A percentile compares a stretch with the other conserved stretches of the same genome.
phyloP scores from a whole-genome alignment of 2,329 filamentous ascomycete species.

The Monosporascus sp. region DNA sequence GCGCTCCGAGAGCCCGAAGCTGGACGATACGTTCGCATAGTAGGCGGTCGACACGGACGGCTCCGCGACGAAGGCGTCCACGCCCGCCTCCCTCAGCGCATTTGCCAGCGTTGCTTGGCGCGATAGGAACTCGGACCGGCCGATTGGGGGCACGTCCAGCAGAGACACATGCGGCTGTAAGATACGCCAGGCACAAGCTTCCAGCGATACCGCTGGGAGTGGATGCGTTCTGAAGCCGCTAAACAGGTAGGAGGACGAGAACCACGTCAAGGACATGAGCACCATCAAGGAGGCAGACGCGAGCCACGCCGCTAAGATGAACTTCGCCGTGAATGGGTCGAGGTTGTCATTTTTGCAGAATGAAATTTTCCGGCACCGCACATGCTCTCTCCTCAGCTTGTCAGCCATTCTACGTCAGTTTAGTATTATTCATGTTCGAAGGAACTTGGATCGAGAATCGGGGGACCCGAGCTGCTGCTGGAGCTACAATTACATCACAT shows the following conservation, averaged over 20 bases:
- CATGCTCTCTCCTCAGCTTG: too few species aligned
- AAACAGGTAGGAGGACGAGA: not conserved
- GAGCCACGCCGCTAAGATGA: not conserved
- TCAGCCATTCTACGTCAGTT: too few species aligned
- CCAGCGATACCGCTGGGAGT: slow-evolving; percentile 1
- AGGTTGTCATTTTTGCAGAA: too few species aligned
- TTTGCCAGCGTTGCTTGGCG: slow-evolving; percentile 19
- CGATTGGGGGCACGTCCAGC: slow-evolving; percentile 20
- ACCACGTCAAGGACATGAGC: too few species aligned
- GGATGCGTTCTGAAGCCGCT: not conserved
- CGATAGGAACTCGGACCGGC: slow-evolving; percentile 19
- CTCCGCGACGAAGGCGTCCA: slow-evolving; percentile 26
- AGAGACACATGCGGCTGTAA: slow-evolving; percentile 17
- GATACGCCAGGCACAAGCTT: slow-evolving; percentile 21
- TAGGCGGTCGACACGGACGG: slow-evolving; percentile 21
- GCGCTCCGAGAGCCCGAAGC: slow-evolving; percentile 21
- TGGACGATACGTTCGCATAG: slow-evolving; percentile 19
- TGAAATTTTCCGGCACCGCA: too few species aligned
- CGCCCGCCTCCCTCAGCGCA: slow-evolving; percentile 13
- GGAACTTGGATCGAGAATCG: too few species aligned
- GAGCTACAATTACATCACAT: too few species aligned
- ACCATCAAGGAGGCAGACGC: not conserved
- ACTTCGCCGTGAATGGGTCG: not conserved
- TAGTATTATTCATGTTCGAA: too few species aligned
- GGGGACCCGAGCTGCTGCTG: too few species aligned